Base-by-base conservation (phyloP, 2,329 filamentous ascomycete species). In the Fusarium lyarnte region DNA sequence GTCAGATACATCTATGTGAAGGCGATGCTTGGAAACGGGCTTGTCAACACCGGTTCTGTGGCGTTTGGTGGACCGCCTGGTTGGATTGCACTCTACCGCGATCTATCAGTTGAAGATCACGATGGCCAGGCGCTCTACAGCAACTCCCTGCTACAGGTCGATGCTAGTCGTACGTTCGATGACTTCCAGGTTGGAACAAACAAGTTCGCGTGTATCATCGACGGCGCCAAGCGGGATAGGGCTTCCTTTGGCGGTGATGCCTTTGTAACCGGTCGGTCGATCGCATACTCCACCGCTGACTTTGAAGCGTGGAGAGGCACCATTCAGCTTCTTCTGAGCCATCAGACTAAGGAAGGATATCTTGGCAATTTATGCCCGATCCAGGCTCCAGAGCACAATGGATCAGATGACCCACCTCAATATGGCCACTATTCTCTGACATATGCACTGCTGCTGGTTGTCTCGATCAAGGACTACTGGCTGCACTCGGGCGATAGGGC, bases 131-230 rank as follows among this genome's bases (percentile, higher is more conserved):
- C 1, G 3, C 27, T 64, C 5, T 62, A 53, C 1, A 1, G 17
- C 14, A 64, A 63, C 27, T 7, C 39, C 0, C 5, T 64, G 2
- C 8, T 45, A 0, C 16, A 4, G 0, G 1, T 6, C 0, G 33
- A 53, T 10, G 12, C 33, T 8, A 2, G 2, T 2, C 46, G 27
- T 1, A 41, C 39, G 1, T 25, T 9, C 0, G 33, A 11, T 0
- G 61, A 64, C 45, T 64, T 64, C 2, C 61, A 64, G 13, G 61
- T 64, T 0, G 61, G 61, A 16, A 53, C 58, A 2, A 64, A 64
- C 16, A 39, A 53, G 1, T 25, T 63, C 14, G 25, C 61, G 2
- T 63, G 61, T 25, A 64, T 39, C 6, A 64, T 64, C 0, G 58
- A 64, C 3, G 58, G 61, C 0, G 61, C 46, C 0, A 64, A 64